A percentile compares a stretch with the other conserved stretches of the same genome.
Evolutionary conservation across 2,329 filamentous ascomycete genomes (phyloP).

Genomic region (Mycosphaerella sp.): DNA sequence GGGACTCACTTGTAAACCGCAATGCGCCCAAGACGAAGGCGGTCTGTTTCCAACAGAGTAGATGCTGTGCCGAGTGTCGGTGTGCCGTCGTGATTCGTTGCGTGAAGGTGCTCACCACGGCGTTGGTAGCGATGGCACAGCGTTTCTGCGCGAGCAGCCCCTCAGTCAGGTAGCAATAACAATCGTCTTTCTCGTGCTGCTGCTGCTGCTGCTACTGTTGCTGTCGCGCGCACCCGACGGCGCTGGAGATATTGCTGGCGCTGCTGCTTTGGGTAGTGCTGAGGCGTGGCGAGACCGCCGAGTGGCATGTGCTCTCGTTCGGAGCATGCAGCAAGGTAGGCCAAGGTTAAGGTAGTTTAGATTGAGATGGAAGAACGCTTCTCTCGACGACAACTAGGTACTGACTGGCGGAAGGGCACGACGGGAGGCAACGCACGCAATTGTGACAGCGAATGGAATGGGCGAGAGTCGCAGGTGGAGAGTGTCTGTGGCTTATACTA

Average conservation of each 20-base stretch:
- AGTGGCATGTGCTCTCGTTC: no score
- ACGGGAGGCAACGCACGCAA: slow-evolving; percentile 15
- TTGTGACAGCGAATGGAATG: slow-evolving; percentile 17
- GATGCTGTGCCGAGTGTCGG: slow-evolving; percentile 7
- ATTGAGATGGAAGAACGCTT: neutral
- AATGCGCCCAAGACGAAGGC: slow-evolving; percentile 9
- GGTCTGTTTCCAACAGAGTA: slow-evolving; percentile 22
- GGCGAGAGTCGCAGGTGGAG: slow-evolving; percentile 11
- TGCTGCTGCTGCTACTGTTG: neutral
- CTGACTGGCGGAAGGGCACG: slow-evolving; percentile 7
- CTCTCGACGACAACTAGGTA: slow-evolving; percentile 4
- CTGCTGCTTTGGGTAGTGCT: no score
- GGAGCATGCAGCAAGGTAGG: no score
- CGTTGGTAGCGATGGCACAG: slow-evolving; percentile 17
- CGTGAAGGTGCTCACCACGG: slow-evolving; percentile 17
- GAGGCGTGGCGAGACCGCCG: no score
- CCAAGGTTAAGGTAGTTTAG: neutral
- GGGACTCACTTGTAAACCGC: slow-evolving; percentile 16
- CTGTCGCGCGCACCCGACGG: neutral
- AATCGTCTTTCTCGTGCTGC: slow-evolving; percentile 1
- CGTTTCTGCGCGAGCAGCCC: neutral
- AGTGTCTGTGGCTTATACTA: slow-evolving; percentile 15
- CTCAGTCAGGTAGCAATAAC: neutral
- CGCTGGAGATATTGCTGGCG: neutral
- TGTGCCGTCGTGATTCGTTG: slow-evolving; percentile 19